These are phyloP conservation scores for Metschnikowia lochheadii DNA, from an alignment of 805 yeast genomes.

Conservation along the genomic window DNA sequence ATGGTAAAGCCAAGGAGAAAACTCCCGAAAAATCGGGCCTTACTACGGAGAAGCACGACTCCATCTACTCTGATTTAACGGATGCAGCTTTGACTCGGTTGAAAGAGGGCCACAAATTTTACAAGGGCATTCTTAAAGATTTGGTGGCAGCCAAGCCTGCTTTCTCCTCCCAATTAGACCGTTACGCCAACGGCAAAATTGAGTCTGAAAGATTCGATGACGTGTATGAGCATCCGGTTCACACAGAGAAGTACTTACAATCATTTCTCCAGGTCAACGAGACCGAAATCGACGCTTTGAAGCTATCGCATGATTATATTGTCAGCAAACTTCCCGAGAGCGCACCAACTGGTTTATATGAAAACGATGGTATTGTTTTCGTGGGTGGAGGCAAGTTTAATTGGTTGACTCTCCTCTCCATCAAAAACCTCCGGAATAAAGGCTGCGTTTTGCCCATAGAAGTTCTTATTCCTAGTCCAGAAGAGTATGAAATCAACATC, in stretches of 20 bases:
- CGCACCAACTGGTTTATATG: constrained; percentile 34
- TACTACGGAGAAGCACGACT: constrained; percentile 11
- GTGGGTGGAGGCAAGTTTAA: constrained; percentile 82
- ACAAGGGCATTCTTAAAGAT: constrained; percentile 38
- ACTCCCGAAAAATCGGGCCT: not conserved
- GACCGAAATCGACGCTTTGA: constrained; percentile 42
- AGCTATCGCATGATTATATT: constrained; percentile 44
- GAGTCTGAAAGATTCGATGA: constrained; percentile 29
- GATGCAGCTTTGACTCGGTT: constrained; percentile 8
- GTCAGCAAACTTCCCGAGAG: constrained; percentile 41
- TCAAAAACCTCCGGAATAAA: constrained; percentile 58
- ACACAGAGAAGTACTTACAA: constrained; percentile 52
- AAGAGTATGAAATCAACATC: constrained; percentile 67
- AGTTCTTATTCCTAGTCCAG: constrained; percentile 66
- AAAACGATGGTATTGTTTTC: constrained; percentile 56
- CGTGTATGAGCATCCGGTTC: constrained; percentile 30
- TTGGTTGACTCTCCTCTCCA: constrained; percentile 63
- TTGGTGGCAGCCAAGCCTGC: constrained; percentile 44
- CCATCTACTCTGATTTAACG: constrained; percentile 7
- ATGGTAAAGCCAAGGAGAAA: not conserved
- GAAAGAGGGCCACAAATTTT: constrained; percentile 39
- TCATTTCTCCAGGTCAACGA: constrained; percentile 45
- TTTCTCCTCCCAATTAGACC: constrained; percentile 34
- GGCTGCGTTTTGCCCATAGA: constrained; percentile 77
- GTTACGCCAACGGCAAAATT: constrained; percentile 32